A percentile compares a stretch with the other conserved stretches of the same genome.
Evolutionary conservation across 768 basidiomycete genomes (phyloP).

Genomic region (Leccinum incarnatum): DNA sequence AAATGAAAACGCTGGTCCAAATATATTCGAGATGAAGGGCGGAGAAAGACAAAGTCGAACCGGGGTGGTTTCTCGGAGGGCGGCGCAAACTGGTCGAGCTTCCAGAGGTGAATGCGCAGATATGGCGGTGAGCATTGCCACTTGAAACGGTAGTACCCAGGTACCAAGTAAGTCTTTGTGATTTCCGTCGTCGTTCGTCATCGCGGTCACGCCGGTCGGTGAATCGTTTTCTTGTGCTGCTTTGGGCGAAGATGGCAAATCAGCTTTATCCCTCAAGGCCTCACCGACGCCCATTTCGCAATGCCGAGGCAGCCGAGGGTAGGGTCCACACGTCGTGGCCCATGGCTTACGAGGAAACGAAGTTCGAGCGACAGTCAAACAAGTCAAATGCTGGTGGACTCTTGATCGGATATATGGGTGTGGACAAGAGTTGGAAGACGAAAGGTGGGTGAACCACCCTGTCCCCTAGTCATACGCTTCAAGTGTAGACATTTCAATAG

Average conservation of each 20-base stretch:
- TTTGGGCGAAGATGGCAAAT: conserved; percentile 24
- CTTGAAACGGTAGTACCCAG: conserved; percentile 33
- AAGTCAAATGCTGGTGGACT: not conserved
- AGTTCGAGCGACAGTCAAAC: not conserved
- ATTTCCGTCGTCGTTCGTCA: conserved; percentile 23
- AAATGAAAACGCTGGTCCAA: conserved; percentile 26
- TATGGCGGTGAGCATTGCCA: conserved; percentile 23
- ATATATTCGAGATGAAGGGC: conserved; percentile 38
- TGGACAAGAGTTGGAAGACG: not conserved
- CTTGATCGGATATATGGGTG: conserved; percentile 1
- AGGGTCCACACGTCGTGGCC: conserved; percentile 15
- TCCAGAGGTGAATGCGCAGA: not conserved
- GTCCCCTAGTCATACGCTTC: too few relatives aligned
- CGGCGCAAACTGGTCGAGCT: conserved; percentile 18
- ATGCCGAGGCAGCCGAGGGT: conserved; percentile 29
- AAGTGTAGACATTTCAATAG: not conserved
- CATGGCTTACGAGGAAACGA: not conserved
- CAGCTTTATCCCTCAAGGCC: conserved; percentile 25
- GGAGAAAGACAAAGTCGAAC: conserved; percentile 55
- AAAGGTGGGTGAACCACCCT: not conserved
- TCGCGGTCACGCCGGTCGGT: conserved; percentile 1
- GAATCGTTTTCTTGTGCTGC: conserved; percentile 16
- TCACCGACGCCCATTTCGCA: conserved; percentile 20
- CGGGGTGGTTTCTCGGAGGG: conserved; percentile 27
- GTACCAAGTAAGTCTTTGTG: conserved; percentile 52